Conservation (phyloP, 108 stramenopile genomes). For the Nannochloropsis oceanica region DNA sequence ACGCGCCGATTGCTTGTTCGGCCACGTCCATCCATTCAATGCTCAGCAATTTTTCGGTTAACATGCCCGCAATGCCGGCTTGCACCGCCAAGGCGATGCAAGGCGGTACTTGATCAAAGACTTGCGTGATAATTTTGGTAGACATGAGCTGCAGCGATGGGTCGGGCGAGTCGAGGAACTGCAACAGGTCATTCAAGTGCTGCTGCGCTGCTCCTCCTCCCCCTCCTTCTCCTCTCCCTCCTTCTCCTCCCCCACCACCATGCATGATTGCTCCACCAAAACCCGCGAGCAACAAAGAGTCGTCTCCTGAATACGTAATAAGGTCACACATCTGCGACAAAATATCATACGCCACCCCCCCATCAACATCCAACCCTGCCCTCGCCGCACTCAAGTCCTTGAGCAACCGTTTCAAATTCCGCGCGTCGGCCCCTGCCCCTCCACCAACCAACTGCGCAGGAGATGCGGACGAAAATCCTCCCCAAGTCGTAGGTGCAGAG, state of each 20-base stretch:
- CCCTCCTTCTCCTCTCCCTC: background rate
- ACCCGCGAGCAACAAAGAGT: background rate
- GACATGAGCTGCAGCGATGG: background rate
- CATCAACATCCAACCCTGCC: background rate
- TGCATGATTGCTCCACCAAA: background rate
- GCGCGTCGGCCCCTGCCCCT: background rate
- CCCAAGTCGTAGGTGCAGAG: background rate
- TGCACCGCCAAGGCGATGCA: background rate
- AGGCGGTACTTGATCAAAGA: background rate
- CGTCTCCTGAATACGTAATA: background rate
- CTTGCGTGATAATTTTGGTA: background rate
- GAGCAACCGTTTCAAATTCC: background rate
- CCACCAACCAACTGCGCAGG: background rate
- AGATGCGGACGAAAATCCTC: background rate
- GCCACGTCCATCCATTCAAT: background rate
- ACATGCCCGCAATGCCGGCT: background rate
- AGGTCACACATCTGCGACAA: background rate
- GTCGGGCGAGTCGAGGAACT: background rate
- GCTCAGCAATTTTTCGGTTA: background rate
- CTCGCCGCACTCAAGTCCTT: background rate
- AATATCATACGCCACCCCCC: background rate
- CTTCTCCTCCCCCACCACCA: background rate
- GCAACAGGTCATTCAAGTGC: background rate
- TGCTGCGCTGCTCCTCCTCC: background rate
- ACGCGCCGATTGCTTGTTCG: background rate